Conservation (phyloP, 176 grass and related monocot genomes). For the Oryza meridionalis region DNA sequence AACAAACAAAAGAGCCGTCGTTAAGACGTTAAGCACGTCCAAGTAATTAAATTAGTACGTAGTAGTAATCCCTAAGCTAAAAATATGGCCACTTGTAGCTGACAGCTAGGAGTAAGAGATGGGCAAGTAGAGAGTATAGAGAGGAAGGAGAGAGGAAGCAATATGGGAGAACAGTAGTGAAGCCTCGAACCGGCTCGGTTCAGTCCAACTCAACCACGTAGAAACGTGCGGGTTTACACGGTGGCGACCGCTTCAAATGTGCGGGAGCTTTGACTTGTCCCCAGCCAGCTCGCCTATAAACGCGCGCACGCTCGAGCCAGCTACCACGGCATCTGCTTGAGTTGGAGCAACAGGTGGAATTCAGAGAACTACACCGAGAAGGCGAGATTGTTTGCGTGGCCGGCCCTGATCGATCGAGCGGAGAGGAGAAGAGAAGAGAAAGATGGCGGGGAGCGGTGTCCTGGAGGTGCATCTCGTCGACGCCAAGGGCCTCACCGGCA, state of each 20-base stretch:
- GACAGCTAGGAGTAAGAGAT: too few relatives aligned
- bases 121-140: background rate
- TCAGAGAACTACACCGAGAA: background rate
- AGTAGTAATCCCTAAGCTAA: background rate
- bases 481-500: constrained; percentile 68
- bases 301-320: background rate
- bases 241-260: constrained; percentile 36
- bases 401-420: background rate
- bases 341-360: background rate
- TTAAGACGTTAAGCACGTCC: background rate
- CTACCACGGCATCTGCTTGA: background rate
- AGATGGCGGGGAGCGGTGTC: constrained; percentile 63
- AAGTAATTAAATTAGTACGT: background rate
- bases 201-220: background rate
- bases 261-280: constrained; percentile 20
- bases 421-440: background rate
- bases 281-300: background rate
- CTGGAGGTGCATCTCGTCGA: constrained; percentile 85
- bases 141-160: background rate
- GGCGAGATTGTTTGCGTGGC: background rate
- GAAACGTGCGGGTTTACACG: background rate
- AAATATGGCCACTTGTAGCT: background rate
- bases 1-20: background rate
- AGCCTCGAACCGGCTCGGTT: constrained; percentile 9
- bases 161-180: background rate